These are phyloP conservation scores for Salix viminalis DNA, from an alignment of 345 rosid species.

Conservation along the genomic window DNA sequence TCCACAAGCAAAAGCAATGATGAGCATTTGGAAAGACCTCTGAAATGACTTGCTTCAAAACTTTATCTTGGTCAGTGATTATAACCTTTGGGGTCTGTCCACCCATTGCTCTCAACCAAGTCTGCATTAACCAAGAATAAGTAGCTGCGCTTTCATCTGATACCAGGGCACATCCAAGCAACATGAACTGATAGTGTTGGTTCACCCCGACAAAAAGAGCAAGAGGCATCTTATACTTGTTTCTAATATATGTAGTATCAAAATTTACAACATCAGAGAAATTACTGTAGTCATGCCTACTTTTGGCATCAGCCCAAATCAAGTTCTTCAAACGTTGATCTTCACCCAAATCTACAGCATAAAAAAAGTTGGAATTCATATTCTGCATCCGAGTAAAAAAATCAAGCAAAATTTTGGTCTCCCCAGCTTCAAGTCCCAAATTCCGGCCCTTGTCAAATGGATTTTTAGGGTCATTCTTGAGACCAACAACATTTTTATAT, in stretches of 20 bases:
- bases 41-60: constrained; percentile 37
- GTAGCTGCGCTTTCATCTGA: constrained; percentile 55
- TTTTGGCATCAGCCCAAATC: constrained; percentile 66
- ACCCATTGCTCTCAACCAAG: constrained; percentile 65
- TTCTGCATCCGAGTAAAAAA: constrained; percentile 45
- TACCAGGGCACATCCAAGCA: constrained; percentile 63
- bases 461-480: constrained; percentile 36
- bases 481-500: constrained; percentile 52
- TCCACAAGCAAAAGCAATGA: constrained; percentile 59
- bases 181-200: constrained; percentile 58
- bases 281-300: constrained; percentile 52
- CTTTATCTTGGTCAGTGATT: constrained; percentile 49
- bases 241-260: constrained; percentile 50
- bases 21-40: constrained; percentile 45
- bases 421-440: constrained; percentile 48
- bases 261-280: constrained; percentile 62
- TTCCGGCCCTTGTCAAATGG: constrained; percentile 48
- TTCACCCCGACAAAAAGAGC: constrained; percentile 60
- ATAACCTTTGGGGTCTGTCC: constrained; percentile 57
- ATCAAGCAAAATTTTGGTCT: constrained; percentile 45
- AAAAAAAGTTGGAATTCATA: constrained; percentile 59
- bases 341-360: constrained; percentile 55
- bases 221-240: constrained; percentile 66
- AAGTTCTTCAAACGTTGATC: constrained; percentile 55
- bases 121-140: constrained; percentile 58